Base-by-base conservation (phyloP, 305 asterid genomes). In the Rubia peregrina region DNA sequence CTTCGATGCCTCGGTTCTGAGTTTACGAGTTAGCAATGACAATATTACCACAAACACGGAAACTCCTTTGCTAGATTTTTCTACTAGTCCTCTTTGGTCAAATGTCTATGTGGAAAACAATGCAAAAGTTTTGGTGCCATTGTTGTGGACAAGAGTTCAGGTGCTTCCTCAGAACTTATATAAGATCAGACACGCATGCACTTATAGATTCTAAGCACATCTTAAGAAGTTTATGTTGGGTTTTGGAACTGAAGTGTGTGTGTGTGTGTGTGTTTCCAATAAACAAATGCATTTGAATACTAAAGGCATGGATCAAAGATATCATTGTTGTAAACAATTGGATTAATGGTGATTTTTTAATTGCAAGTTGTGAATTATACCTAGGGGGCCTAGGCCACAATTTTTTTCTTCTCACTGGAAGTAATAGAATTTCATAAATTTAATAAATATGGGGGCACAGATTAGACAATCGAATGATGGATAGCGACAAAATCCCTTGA, bases 101-200 rank as follows among this genome's bases (percentile, higher is more conserved):
- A 93, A 93, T 89, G 95, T 93, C 71, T 93, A 86, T 79, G 90
- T 93, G 78, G 98, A 93, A 85, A 89, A 93, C 84, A 85, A 87
- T 79, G 98, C 97, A 78, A 93, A 88, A 85, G 92, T 91, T 69
- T 80, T 93, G 79, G 98, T 93, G 80, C 98, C 98, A 80, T 90
- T 93, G 67, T 83, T 89, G 65, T 93, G 98, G 98, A 88, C 97
- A 73, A 90, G 98, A 85, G 98, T 93, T 87, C 97, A 93, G 98
- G 98, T 93, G 33, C 67, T 55, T 65, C 73, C 70, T 49, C 11
- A 17, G 77, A 57, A 79, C 75, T 69, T 77, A 73, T 26, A 61
- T 26, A 61, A 51, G 46, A 3, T 11, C 9, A 8, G 38, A n/a
- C 41, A 12, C 17, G 43, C 14, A 69, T 46, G 57, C 16, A 49